phyloP scores from a whole-genome alignment of 2,329 filamentous ascomycete species.

The Pestalotiopsis sp. region DNA sequence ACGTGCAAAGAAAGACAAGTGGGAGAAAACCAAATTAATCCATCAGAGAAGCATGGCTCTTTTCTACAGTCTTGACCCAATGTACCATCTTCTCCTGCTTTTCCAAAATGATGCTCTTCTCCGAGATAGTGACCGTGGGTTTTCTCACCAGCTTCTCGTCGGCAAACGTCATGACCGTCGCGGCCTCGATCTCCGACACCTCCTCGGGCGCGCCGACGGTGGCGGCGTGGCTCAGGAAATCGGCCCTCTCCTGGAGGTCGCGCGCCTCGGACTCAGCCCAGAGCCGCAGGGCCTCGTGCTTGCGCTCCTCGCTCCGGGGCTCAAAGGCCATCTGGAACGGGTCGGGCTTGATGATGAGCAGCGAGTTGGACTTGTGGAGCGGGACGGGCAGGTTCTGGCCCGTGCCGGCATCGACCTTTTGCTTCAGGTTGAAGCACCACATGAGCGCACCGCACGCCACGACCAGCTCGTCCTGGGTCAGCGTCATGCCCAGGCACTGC shows the following conservation, averaged over 20 bases:
- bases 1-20: background rate
- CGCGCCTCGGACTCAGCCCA: constrained; percentile 37
- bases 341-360: constrained; percentile 61
- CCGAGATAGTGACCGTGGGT: background rate
- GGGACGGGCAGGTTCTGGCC: constrained; percentile 44
- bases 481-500: constrained; percentile 36
- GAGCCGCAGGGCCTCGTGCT: constrained; percentile 37
- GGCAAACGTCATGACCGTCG: background rate
- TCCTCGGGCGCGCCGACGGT: constrained; percentile 12
- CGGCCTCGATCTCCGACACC: background rate
- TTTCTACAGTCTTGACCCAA: constrained; percentile 15
- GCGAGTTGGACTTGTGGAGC: constrained; percentile 52
- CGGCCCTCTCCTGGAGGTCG: constrained; percentile 28
- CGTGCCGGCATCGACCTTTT: constrained; percentile 45
- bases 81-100: constrained; percentile 7
- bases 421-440: constrained; percentile 44
- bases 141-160: background rate
- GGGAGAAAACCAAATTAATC: background rate
- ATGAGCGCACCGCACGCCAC: constrained; percentile 52
- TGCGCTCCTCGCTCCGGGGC: constrained; percentile 45
- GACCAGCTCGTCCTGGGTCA: constrained; percentile 48
- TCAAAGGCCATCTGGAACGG: constrained; percentile 57
- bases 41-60: constrained; percentile 1
- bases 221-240: constrained; percentile 24
- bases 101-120: background rate